phyloP scores from a whole-genome alignment of 805 yeast genomes.

The Wickerhamomyces subpelliculosus region DNA sequence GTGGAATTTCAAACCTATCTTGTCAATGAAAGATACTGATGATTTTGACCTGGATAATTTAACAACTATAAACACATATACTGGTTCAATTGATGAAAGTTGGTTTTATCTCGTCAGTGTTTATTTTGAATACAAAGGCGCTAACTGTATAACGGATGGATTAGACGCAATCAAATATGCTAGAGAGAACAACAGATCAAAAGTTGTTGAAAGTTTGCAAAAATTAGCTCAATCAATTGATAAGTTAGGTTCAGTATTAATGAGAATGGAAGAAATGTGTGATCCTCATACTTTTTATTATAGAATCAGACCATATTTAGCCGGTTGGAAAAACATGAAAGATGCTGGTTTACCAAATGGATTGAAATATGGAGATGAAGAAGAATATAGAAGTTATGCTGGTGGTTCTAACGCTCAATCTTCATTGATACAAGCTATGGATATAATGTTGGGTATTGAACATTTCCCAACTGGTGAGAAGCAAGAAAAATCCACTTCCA shows the following conservation, averaged over 20 bases:
- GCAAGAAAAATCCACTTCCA: constrained; percentile 21
- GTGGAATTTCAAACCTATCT: constrained; percentile 74
- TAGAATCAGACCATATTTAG: constrained; percentile 80
- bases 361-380: constrained; percentile 66
- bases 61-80: constrained; percentile 76
- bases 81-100: constrained; percentile 85
- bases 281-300: constrained; percentile 89
- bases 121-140: constrained; percentile 79
- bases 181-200: constrained; percentile 34
- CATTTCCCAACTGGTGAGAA: constrained; percentile 75
- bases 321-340: constrained; percentile 93
- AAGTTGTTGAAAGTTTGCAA: constrained; percentile 45
- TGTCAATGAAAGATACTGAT: constrained; percentile 30
- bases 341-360: constrained; percentile 78
- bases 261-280: constrained; percentile 88
- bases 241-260: constrained; percentile 60
- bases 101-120: constrained; percentile 93
- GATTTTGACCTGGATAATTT: constrained; percentile 54
- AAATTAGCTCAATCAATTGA: constrained; percentile 70
- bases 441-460: constrained; percentile 64
- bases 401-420: constrained; percentile 97
- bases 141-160: constrained; percentile 60
- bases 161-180: constrained; percentile 57
- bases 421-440: constrained; percentile 82
- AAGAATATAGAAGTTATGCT: constrained; percentile 47